These are phyloP conservation scores for Eimeria necatrix DNA, from an alignment of 169 alveolate genomes.

Conservation along the genomic window DNA sequence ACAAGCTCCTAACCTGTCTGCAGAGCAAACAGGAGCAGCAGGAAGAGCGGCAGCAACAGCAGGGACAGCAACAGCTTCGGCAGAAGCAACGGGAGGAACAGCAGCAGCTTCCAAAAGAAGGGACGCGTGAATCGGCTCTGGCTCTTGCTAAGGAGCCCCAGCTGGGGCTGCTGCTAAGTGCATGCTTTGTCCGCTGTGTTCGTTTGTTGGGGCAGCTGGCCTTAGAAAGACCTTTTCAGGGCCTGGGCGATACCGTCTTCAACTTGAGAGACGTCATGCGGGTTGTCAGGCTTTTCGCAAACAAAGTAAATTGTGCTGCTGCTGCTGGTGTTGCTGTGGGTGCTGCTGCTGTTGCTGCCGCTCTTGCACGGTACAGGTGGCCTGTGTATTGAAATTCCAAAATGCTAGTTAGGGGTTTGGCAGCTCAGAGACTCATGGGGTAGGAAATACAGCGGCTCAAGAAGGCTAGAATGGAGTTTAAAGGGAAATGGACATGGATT, in stretches of 20 bases:
- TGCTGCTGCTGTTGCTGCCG: background rate
- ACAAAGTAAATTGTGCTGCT: constrained; percentile 43
- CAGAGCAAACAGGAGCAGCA: constrained; percentile 32
- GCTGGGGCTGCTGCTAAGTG: constrained; percentile 53
- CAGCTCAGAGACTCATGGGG: too few species aligned
- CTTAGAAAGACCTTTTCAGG: constrained; percentile 21
- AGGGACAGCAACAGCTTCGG: background rate
- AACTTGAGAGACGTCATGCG: constrained; percentile 85
- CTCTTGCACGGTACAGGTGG: too few species aligned
- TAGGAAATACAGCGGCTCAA: too few species aligned
- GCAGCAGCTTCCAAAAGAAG: background rate
- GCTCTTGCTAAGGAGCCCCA: background rate
- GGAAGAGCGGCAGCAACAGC: background rate
- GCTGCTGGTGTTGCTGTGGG: background rate
- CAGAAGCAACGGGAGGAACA: background rate
- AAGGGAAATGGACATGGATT: too few species aligned
- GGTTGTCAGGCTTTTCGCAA: constrained; percentile 78
- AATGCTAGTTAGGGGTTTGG: too few species aligned
- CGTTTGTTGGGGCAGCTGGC: constrained; percentile 11
- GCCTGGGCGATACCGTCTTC: constrained; percentile 80
- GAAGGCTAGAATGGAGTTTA: too few species aligned
- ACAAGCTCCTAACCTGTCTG: constrained; percentile 41
- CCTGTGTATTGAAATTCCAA: too few species aligned
- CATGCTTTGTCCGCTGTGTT: constrained; percentile 28
- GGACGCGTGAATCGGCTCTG: background rate